Percentiles rank a stretch among this genome's conserved stretches.
Conservation (phyloP, 306 rosid species). For the Cucumis melo region DNA sequence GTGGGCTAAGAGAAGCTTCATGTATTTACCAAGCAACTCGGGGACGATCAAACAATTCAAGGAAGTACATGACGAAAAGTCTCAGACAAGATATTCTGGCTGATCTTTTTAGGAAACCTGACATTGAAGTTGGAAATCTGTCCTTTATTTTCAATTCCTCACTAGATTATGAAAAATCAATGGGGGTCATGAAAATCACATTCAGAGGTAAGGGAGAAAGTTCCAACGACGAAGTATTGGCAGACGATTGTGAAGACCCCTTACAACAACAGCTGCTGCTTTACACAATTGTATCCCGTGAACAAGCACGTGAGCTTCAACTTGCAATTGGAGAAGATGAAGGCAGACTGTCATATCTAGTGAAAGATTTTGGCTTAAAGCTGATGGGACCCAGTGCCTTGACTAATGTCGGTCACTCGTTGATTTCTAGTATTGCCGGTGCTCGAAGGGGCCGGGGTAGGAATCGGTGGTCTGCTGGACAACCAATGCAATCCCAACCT, state of each 20-base stretch:
- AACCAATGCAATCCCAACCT: background rate
- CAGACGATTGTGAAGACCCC: slow-evolving; percentile 18
- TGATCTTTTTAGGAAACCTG: slow-evolving; percentile 62
- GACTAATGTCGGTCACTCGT: slow-evolving; percentile 17
- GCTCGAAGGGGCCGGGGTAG: slow-evolving; percentile 54
- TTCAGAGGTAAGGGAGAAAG: slow-evolving; percentile 25
- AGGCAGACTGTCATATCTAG: slow-evolving; percentile 31
- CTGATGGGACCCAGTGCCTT: slow-evolving; percentile 58
- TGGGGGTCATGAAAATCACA: slow-evolving; percentile 52
- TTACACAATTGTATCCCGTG: slow-evolving; percentile 48
- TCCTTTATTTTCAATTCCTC: slow-evolving; percentile 45
- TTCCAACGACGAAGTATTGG: slow-evolving; percentile 20
- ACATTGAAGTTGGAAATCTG: slow-evolving; percentile 46
- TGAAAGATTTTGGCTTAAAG: slow-evolving; percentile 48
- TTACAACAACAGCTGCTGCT: slow-evolving; percentile 36
- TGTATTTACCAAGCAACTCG: slow-evolving; percentile 35
- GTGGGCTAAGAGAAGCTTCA: slow-evolving; percentile 94
- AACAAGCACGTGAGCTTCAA: slow-evolving; percentile 48
- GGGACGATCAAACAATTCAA: slow-evolving; percentile 22
- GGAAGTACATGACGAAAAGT: slow-evolving; percentile 31
- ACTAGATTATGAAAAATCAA: slow-evolving; percentile 37
- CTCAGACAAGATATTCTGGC: slow-evolving; percentile 31
- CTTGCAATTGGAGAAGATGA: slow-evolving; percentile 40
- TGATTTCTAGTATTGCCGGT: slow-evolving; percentile 33
- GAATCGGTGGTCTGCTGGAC: slow-evolving; percentile 23